These are phyloP conservation scores for Nelumbo lutea DNA, from an alignment of 164 flowering plant species.

Conservation along the genomic window DNA sequence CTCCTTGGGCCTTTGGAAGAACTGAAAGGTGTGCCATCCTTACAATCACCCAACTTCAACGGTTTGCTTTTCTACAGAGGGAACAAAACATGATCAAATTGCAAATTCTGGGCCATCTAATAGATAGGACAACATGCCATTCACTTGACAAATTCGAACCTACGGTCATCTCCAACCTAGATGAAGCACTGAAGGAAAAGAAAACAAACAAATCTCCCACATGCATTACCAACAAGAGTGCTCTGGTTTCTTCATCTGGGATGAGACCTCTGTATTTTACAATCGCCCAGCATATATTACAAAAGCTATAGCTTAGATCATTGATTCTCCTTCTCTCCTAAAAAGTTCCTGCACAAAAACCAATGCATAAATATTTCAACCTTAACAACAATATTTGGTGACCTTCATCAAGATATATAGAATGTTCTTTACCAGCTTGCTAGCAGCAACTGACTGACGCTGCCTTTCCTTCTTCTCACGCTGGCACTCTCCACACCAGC, in stretches of 20 bases:
- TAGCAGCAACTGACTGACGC: constrained; percentile 44
- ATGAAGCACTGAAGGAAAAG: not conserved
- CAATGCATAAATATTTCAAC: not conserved
- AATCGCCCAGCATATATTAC: constrained; percentile 19
- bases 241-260: not conserved
- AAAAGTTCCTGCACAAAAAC: constrained; percentile 43
- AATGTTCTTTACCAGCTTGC: constrained; percentile 55
- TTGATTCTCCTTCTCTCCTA: constrained; percentile 39
- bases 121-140: not conserved
- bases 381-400: not conserved
- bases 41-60: not conserved
- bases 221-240: constrained; percentile 5
- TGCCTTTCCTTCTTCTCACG: constrained; percentile 79
- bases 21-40: not conserved
- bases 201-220: not conserved
- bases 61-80: not conserved
- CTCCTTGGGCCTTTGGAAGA: too few relatives aligned
- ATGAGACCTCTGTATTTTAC: constrained; percentile 24
- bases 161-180: constrained; percentile 4
- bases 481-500: constrained; percentile 91
- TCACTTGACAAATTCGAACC: constrained; percentile 1
- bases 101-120: not conserved
- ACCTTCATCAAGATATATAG: not conserved
- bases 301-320: constrained; percentile 18
- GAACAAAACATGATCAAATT: not conserved